phyloP scores from a whole-genome alignment of 768 basidiomycete genomes.

The Boletus coccyginus region DNA sequence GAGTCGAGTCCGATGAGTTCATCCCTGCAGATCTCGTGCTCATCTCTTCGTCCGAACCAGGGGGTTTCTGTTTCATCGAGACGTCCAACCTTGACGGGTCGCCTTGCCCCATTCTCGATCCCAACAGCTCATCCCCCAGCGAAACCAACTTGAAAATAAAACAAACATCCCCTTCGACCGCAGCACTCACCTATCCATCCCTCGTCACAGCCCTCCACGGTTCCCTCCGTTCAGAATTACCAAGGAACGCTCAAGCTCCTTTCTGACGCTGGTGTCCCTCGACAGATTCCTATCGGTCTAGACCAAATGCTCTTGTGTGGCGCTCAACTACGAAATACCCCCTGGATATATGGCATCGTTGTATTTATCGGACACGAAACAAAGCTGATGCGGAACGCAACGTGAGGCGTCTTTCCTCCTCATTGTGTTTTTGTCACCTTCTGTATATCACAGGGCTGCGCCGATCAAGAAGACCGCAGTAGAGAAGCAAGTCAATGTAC shows the following conservation, averaged over 20 bases:
- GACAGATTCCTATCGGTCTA: constrained; percentile 88
- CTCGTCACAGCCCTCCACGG: constrained; percentile 74
- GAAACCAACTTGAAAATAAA: constrained; percentile 99
- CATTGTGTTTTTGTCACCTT: neutral
- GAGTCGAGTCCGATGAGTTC: constrained; percentile 83
- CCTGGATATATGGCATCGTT: constrained; percentile 92
- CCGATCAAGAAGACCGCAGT: constrained; percentile 72
- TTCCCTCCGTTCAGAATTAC: constrained; percentile 87
- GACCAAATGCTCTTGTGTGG: constrained; percentile 94
- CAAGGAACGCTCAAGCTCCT: constrained; percentile 76
- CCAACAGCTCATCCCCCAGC: constrained; percentile 35
- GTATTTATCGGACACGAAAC: constrained; percentile 98
- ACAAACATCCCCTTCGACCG: constrained; percentile 83
- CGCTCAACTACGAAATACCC: constrained; percentile 93
- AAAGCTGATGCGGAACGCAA: constrained; percentile 96
- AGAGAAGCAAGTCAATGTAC: constrained; percentile 92
- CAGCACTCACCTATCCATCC: constrained; percentile 72
- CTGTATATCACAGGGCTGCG: neutral
- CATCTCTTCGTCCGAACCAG: constrained; percentile 89
- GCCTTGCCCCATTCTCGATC: neutral
- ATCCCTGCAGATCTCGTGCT: constrained; percentile 94
- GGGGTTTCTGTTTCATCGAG: constrained; percentile 96
- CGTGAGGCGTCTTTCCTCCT: constrained; percentile 51
- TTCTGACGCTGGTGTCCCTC: constrained; percentile 53
- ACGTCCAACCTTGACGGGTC: constrained; percentile 97